phyloP scores from a whole-genome alignment of 2,329 filamentous ascomycete species.

The Cladosporium sp. region DNA sequence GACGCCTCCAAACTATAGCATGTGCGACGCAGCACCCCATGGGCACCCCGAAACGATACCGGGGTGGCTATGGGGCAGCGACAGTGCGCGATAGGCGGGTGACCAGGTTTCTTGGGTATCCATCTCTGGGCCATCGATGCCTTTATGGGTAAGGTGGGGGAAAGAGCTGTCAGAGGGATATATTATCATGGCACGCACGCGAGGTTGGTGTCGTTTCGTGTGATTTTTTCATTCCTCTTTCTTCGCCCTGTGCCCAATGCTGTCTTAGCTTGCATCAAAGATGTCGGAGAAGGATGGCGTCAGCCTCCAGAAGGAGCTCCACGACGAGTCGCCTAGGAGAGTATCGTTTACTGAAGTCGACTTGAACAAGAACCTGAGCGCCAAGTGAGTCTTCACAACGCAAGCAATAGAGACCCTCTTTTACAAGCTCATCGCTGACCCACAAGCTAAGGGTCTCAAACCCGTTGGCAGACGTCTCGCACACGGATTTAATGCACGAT shows the following conservation, averaged over 20 bases:
- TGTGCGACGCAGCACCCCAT: conserved; percentile 17
- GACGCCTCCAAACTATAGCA: conserved; percentile 12
- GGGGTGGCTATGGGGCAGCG: neutral
- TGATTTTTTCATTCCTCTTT: neutral
- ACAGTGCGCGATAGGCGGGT: neutral
- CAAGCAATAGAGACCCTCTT: conserved; percentile 21
- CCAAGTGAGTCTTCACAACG: conserved; percentile 24
- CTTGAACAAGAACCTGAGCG: conserved; percentile 31
- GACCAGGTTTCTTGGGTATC: conserved; percentile 7
- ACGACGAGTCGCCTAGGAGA: neutral
- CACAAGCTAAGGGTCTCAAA: conserved; percentile 48
- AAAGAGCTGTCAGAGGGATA: conserved; percentile 15
- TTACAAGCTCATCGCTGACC: conserved; percentile 16
- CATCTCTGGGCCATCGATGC: conserved; percentile 18
- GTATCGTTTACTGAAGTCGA: conserved; percentile 23
- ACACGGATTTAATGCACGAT: conserved; percentile 54
- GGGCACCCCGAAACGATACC: conserved; percentile 15
- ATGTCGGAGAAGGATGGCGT: conserved; percentile 17
- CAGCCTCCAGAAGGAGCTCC: conserved; percentile 9
- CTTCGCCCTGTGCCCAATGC: neutral
- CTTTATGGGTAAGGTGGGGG: conserved; percentile 8
- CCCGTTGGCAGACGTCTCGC: conserved; percentile 56
- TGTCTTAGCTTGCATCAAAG: neutral
- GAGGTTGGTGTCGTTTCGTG: neutral
- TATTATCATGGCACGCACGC: conserved; percentile 9